phyloP scores from a whole-genome alignment of 2,329 filamentous ascomycete genomes.

The Xylariaceae sp. region DNA sequence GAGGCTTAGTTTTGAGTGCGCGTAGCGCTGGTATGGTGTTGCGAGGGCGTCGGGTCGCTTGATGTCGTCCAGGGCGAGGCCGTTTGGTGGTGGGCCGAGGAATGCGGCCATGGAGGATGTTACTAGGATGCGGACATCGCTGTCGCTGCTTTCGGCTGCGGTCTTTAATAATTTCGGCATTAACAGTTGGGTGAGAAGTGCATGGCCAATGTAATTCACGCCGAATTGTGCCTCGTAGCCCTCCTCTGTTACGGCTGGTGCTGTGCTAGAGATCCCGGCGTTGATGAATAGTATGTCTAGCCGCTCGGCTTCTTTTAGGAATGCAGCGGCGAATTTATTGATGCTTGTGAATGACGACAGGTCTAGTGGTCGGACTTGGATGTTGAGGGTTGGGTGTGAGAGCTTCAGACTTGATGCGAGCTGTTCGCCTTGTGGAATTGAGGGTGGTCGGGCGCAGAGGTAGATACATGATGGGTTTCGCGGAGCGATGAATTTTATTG shows the following conservation, averaged over 20 bases:
- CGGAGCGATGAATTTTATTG: neutral
- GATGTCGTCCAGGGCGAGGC: neutral
- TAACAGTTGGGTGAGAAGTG: constrained; percentile 8
- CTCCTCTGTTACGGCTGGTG: constrained; percentile 3
- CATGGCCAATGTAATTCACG: constrained; percentile 16
- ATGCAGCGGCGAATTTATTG: constrained; percentile 2
- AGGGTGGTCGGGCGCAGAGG: neutral
- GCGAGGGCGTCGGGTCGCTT: neutral
- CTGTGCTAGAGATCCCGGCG: constrained; percentile 11
- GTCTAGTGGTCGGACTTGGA: constrained; percentile 9
- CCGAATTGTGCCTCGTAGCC: constrained; percentile 18
- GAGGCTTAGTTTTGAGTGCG: neutral
- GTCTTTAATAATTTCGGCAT: constrained; percentile 1
- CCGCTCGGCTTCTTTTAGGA: constrained; percentile 4
- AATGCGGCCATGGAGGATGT: neutral
- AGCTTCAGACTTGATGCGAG: neutral
- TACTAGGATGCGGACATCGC: neutral
- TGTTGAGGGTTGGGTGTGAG: neutral
- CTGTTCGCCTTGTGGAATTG: neutral
- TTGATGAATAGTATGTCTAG: constrained; percentile 16
- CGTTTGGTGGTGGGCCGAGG: neutral
- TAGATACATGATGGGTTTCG: constrained; percentile 1
- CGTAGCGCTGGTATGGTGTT: neutral
- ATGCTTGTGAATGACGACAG: constrained; percentile 9
- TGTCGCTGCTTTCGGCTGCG: neutral